These are phyloP conservation scores for Ramaria rubella DNA, from an alignment of 768 basidiomycete genomes.

Conservation along the genomic window DNA sequence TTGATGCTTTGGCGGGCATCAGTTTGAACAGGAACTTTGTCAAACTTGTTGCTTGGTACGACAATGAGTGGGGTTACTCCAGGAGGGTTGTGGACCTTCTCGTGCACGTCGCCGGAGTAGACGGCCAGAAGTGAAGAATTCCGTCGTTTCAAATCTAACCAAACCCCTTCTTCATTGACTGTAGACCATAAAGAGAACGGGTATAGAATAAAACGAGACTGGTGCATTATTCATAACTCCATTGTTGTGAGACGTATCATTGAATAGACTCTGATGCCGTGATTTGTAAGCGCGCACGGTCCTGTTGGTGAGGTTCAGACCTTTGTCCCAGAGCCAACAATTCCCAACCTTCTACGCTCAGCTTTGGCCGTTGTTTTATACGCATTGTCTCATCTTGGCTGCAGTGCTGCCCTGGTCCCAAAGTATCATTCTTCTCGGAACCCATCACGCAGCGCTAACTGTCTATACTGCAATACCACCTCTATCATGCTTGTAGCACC, in stretches of 20 bases:
- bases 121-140: conserved; percentile 27
- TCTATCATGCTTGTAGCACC: conserved; percentile 1
- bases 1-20: conserved; percentile 92
- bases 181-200: too few relatives aligned
- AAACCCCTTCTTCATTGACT: too few relatives aligned
- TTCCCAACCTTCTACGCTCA: too few relatives aligned
- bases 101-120: conserved; percentile 71
- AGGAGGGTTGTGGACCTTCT: conserved; percentile 88
- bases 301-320: neutral
- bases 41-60: conserved; percentile 95
- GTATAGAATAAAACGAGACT: too few relatives aligned
- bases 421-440: neutral
- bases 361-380: neutral
- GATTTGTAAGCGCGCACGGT: neutral
- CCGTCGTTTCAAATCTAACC: neutral
- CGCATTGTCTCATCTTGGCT: neutral
- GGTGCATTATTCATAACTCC: too few relatives aligned
- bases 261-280: too few relatives aligned
- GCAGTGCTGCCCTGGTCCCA: neutral
- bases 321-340: too few relatives aligned
- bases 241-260: too few relatives aligned
- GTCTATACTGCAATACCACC: neutral
- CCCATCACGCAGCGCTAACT: neutral
- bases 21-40: conserved; percentile 88
- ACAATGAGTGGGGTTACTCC: conserved; percentile 95